phyloP scores from a whole-genome alignment of 768 basidiomycete species.

The Pleurotus citrinopileatus region DNA sequence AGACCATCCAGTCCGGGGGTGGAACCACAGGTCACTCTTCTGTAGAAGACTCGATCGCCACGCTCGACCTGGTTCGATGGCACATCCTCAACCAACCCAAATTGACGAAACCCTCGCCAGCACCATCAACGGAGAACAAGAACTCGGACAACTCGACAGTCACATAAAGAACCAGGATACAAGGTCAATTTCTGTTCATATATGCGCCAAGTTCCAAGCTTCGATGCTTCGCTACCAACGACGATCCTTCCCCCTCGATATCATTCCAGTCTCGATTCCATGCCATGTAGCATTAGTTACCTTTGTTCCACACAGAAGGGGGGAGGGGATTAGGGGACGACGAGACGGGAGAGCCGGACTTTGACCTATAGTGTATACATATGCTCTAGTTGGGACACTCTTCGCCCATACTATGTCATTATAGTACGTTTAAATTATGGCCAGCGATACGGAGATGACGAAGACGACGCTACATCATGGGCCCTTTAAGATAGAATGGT shows the following conservation, averaged over 20 bases:
- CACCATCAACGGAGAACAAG: not conserved
- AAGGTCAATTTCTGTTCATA: not conserved
- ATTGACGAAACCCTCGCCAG: conserved; percentile 10
- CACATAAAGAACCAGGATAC: not conserved
- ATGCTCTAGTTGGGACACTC: no score
- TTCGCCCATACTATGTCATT: not conserved
- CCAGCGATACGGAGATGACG: not conserved
- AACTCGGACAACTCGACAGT: not conserved
- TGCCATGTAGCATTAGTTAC: no score
- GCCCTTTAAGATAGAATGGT: conserved; percentile 32
- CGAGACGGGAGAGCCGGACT: no score
- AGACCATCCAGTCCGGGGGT: conserved; percentile 78
- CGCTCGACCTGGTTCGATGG: conserved; percentile 86
- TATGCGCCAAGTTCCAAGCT: no score
- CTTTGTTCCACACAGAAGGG: no score
- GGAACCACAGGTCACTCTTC: conserved; percentile 83
- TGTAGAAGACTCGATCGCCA: conserved; percentile 84
- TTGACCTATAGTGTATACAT: not conserved
- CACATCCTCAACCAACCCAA: conserved; percentile 64
- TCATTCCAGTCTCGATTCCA: no score
- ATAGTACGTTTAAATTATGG: not conserved
- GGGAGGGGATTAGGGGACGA: no score
- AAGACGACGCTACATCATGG: conserved; percentile 35
- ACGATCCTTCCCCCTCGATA: no score
- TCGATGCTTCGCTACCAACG: no score